Evolutionary conservation across 169 alveolate genomes (phyloP).

Genomic region (Cyclospora cayetanensis): DNA sequence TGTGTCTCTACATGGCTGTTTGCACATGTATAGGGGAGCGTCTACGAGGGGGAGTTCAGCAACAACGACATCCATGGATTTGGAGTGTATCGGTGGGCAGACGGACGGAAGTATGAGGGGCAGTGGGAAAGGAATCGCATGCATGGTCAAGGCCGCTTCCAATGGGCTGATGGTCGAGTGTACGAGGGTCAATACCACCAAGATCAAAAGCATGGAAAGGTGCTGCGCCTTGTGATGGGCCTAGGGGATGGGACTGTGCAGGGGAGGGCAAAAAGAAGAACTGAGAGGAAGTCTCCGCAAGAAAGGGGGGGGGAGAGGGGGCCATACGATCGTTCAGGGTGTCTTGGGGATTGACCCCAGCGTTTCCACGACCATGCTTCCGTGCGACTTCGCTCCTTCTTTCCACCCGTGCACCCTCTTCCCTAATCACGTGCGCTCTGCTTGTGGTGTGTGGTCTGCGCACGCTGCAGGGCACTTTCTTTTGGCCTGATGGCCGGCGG

Average conservation of each 20-base stretch:
- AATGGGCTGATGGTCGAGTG: constrained; percentile 81
- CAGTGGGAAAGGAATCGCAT: constrained; percentile 83
- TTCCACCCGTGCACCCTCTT: too few species aligned
- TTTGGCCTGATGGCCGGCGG: constrained; percentile 81
- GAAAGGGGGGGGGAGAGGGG: too few species aligned
- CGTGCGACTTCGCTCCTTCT: too few species aligned
- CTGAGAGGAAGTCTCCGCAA: too few species aligned
- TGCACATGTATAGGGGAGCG: constrained; percentile 86
- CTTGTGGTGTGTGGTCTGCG: background rate
- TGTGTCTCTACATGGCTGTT: too few species aligned
- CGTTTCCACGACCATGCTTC: too few species aligned
- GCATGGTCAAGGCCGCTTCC: constrained; percentile 86
- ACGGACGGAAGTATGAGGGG: constrained; percentile 79
- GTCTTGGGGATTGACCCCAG: too few species aligned
- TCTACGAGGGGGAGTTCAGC: constrained; percentile 85
- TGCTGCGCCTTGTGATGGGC: too few species aligned
- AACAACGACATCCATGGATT: constrained; percentile 88
- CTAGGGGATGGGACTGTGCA: too few species aligned
- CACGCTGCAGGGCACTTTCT: constrained; percentile 79
- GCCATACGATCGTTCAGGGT: too few species aligned
- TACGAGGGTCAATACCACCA: constrained; percentile 81
- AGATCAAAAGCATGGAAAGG: constrained; percentile 84
- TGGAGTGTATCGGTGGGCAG: constrained; percentile 85
- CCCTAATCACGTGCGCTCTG: too few species aligned
- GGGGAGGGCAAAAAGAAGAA: too few species aligned